Base-by-base conservation (phyloP, 2,329 filamentous ascomycete species). In the Sporothrix dimorphospora region DNA sequence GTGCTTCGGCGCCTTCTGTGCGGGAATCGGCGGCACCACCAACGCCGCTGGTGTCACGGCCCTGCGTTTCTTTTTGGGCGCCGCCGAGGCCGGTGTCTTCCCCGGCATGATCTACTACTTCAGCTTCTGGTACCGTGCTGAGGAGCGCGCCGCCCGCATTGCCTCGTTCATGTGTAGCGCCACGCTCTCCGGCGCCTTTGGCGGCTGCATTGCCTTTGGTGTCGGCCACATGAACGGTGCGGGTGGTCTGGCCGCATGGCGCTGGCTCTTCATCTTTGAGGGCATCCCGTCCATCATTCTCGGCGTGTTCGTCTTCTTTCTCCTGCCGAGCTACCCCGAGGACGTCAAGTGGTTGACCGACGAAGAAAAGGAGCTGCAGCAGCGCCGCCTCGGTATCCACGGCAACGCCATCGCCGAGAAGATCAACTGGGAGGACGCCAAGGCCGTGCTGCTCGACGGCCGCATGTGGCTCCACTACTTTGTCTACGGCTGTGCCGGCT, bases 121-220 rank as follows among this genome's bases (percentile, higher is more conserved):
- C 65, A 93, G 91, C 0, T 88, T 93, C 75, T 94, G 92, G 85
- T 94, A 94, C 79, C 89, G 86, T 65, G 88, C 88, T 75, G 86
- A 88, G 27, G 91, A 94, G 80, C 85, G 92, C 4, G 91, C 90
- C 34, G 81, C 93, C 19, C 86, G 91, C 4, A 89, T 93, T 1
- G 90, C 90, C 1, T 90, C 92, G 72, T 87, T 94, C 1, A 90
- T 93, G 73, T 87, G 90, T n/a, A 88, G 85, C 21, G 89, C 91
- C 1, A 91, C 91, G 0, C 83, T 93, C 0, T 90, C 91, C 0
- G 91, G 91, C 6, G 91, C 91, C 16, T 93, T 89, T 75, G 91
- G 91, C 9, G 92, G 69, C 42, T 73, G 69, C 51, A 86, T 94
- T 9, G 92, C 92, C 0, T 93, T 90, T 74, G 90, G 85, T 0